A percentile compares a stretch with the other conserved stretches of the same genome.
Conservation (phyloP, 75 land plant genomes). For the Adiantum capillusveneris region DNA sequence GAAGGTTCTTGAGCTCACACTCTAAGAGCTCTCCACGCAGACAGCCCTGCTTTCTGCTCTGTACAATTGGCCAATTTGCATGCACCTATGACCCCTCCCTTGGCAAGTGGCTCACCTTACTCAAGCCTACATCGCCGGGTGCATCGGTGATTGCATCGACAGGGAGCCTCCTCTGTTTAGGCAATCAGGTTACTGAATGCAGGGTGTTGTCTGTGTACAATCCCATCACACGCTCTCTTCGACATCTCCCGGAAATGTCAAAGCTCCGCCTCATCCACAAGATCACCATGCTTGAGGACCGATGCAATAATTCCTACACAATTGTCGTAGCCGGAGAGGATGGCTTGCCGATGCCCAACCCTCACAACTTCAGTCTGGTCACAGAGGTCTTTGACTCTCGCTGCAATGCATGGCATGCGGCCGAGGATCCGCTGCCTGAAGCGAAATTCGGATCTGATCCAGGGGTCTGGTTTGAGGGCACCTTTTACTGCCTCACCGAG, state of each 20-base stretch:
- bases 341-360: constrained; percentile 1
- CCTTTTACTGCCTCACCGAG: constrained; percentile 25
- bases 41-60: constrained; percentile 26
- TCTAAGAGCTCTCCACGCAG: constrained; percentile 7
- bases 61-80: constrained; percentile 15
- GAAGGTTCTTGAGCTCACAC: constrained; percentile 6
- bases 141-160: constrained; percentile 26
- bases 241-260: constrained; percentile 23
- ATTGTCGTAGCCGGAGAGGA: constrained; percentile 31
- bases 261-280: constrained; percentile 35
- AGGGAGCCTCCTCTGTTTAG: constrained; percentile 26
- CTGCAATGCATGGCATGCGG: constrained; percentile 23
- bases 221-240: constrained; percentile 18
- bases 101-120: constrained; percentile 13
- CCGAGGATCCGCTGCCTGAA: constrained; percentile 25
- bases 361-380: constrained; percentile 12
- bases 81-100: constrained; percentile 17
- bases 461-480: constrained; percentile 27
- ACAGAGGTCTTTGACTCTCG: constrained; percentile 40
- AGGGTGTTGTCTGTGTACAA: constrained; percentile 29
- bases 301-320: constrained; percentile 15
- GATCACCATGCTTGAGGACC: constrained; percentile 7
- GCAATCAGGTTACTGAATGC: constrained; percentile 28
- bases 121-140: constrained; percentile 13
- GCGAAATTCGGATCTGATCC: constrained; percentile 33